Percentiles rank a stretch among this genome's conserved stretches.
These are phyloP conservation scores for Aspergillus viridinutans DNA, from an alignment of 2,329 filamentous ascomycete genomes.

Conservation along the genomic window DNA sequence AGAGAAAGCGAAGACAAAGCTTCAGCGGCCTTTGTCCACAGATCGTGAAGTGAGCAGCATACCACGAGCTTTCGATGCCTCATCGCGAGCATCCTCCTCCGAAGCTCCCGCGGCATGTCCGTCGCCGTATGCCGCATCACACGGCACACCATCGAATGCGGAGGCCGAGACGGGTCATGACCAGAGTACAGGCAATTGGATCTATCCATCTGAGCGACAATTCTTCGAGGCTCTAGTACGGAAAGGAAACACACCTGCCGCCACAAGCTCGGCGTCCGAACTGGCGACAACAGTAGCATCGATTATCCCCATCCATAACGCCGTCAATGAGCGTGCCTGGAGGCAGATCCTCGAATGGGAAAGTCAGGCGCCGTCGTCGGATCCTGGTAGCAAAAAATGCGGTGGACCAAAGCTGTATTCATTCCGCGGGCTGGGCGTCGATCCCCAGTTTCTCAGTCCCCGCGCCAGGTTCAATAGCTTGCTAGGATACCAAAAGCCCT, in stretches of 20 bases:
- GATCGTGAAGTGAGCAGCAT: conserved; percentile 76
- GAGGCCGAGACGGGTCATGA: conserved; percentile 74
- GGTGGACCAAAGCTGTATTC: conserved; percentile 77
- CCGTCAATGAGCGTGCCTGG: conserved; percentile 97
- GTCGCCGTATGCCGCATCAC: conserved; percentile 32
- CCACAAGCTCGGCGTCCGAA: conserved; percentile 36
- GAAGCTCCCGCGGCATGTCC: conserved; percentile 21
- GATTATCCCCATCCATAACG: conserved; percentile 96
- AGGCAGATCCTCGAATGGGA: conserved; percentile 89
- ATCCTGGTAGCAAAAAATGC: conserved; percentile 59
- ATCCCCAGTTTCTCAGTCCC: conserved; percentile 63
- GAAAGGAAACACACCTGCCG: conserved; percentile 71
- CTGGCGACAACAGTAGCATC: conserved; percentile 73
- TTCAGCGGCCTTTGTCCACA: conserved; percentile 52
- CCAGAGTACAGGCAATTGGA: conserved; percentile 76
- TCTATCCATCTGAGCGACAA: conserved; percentile 94
- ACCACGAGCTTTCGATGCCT: conserved; percentile 54
- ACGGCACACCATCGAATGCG: conserved; percentile 59
- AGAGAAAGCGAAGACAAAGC: conserved; percentile 23
- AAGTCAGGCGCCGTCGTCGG: conserved; percentile 55
- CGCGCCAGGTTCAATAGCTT: conserved; percentile 76
- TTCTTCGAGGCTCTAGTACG: conserved; percentile 97
- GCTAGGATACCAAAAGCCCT: conserved; percentile 84
- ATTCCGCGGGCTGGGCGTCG: conserved; percentile 64
- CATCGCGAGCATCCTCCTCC: conserved; percentile 15